Conservation (phyloP, 2,329 filamentous ascomycete genomes). For the Aspergillus neotritici region DNA sequence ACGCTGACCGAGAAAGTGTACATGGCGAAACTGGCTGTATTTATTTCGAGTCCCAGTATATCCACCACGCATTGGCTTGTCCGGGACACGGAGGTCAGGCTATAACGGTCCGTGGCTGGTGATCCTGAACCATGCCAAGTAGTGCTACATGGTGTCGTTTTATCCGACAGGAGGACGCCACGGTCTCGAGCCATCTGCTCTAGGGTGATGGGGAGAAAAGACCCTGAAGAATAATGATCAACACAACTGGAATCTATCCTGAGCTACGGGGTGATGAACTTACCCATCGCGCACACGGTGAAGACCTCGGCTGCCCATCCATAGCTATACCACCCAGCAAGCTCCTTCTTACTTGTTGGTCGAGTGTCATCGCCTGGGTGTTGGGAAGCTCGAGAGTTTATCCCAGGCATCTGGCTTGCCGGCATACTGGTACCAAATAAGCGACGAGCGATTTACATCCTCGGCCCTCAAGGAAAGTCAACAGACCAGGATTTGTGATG, state of each 20-base stretch:
- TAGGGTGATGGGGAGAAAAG: conserved; percentile 91
- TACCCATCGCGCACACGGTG: conserved; percentile 78
- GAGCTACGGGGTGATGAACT: conserved; percentile 3
- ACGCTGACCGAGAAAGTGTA: conserved; percentile 96
- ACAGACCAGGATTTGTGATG: too few relatives aligned
- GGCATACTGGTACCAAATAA: conserved; percentile 31
- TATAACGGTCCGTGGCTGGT: background rate
- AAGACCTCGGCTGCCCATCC: conserved; percentile 96
- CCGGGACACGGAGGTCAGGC: conserved; percentile 14
- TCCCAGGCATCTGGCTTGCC: conserved; percentile 21
- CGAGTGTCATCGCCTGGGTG: conserved; percentile 82
- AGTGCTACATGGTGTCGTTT: conserved; percentile 65
- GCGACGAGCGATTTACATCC: too few relatives aligned
- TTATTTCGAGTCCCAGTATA: conserved; percentile 77
- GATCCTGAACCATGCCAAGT: conserved; percentile 45
- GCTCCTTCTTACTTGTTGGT: conserved; percentile 80
- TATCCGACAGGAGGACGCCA: conserved; percentile 77
- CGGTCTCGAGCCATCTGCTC: conserved; percentile 91
- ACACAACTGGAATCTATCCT: conserved; percentile 5
- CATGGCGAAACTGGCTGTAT: conserved; percentile 96
- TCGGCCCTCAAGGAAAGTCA: too few relatives aligned
- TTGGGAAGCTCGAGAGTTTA: conserved; percentile 40
- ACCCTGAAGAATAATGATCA: conserved; percentile 50
- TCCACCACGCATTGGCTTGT: conserved; percentile 72
- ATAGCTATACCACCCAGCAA: conserved; percentile 93